Base-by-base conservation (phyloP, 2,329 filamentous ascomycete genomes). In the Fusarium tricinctum region DNA sequence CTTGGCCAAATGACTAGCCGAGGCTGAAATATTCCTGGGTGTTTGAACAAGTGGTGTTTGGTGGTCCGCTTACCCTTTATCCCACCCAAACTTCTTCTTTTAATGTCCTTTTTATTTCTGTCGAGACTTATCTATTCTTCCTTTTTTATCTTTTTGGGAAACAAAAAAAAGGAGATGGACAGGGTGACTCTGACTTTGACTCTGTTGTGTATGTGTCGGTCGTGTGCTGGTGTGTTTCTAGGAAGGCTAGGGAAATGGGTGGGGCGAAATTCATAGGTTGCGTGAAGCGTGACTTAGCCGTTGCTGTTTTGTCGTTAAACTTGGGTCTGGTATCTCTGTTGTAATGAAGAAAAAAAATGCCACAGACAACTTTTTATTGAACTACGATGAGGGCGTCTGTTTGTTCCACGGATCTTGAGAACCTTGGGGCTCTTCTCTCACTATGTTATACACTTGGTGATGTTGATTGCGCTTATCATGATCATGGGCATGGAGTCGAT, bases 31-130 rank as follows among this genome's bases (percentile, higher is more conserved):
- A 47, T 43, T 39, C 49, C 50, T 58, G 44, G 48, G 62, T 56
- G 50, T 62, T 69, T 51, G 45, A 63, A 46, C n/a, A 57, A 44
- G 59, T 66, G 60, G 58, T 65, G 54, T 57, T 57, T 53, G 57
- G 55, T 55, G 63, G 63, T 53, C 40, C 35, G 51, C 50, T 53
- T 44, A 55, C 57, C 58, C 55, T 50, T 38, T 38, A 47, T 42
- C 35, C 40, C 33, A 26, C 45, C 56, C 43, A 51, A 68, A 54
- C 59, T 55, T 48, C 56, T 63, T 68, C 54, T 69, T 68, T 69
- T 69, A 64, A 71, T 73, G 69, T 71, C 62, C 52, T 69, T 68
- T 69, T 73, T 65, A 28, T 71, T 68, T 70, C 73, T 68, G 64
- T 70, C 66, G 65, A 70, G 58, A 58, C 60, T 61, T 66, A 73